These are phyloP conservation scores for Dactylellina parvicollis DNA, from an alignment of 2,329 filamentous ascomycete species.

Conservation along the genomic window DNA sequence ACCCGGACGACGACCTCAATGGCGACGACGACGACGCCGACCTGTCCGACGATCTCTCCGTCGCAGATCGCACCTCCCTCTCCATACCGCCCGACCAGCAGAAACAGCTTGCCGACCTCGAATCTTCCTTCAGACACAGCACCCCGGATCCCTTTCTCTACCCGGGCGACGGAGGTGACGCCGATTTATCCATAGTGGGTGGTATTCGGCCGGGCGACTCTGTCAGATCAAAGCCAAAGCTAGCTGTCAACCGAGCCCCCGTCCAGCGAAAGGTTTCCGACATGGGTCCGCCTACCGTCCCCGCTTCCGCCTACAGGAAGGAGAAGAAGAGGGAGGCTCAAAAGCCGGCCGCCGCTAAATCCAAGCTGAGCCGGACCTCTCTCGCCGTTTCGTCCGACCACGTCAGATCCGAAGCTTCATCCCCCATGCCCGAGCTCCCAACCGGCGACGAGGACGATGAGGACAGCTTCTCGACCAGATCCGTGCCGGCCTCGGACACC, in stretches of 20 bases:
- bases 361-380: slow-evolving; percentile 33
- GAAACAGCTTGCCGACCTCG: slow-evolving; percentile 48
- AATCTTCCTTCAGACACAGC: slow-evolving; percentile 47
- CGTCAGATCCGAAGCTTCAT: slow-evolving; percentile 35
- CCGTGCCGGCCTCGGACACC: slow-evolving; percentile 28
- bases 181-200: slow-evolving; percentile 50
- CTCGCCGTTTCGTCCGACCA: slow-evolving; percentile 24
- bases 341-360: slow-evolving; percentile 27
- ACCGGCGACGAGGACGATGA: slow-evolving; percentile 22
- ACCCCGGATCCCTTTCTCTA: slow-evolving; percentile 45
- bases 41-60: slow-evolving; percentile 29
- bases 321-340: slow-evolving; percentile 26
- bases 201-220: slow-evolving; percentile 43
- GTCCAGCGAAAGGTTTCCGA: slow-evolving; percentile 24
- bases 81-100: slow-evolving; percentile 48
- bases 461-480: slow-evolving; percentile 34
- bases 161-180: slow-evolving; percentile 29
- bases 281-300: slow-evolving; percentile 26
- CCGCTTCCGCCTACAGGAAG: slow-evolving; percentile 27
- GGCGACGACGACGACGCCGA: slow-evolving; percentile 20
- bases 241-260: slow-evolving; percentile 8
- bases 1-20: slow-evolving; percentile 22
- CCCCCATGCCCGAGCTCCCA: slow-evolving; percentile 38
- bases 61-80: slow-evolving; percentile 40
- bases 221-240: slow-evolving; percentile 2